Evolutionary conservation across 169 alveolate genomes (phyloP), one percentile per base, ranked within the genome.

Genomic region (Eimeria maxima): DNA sequence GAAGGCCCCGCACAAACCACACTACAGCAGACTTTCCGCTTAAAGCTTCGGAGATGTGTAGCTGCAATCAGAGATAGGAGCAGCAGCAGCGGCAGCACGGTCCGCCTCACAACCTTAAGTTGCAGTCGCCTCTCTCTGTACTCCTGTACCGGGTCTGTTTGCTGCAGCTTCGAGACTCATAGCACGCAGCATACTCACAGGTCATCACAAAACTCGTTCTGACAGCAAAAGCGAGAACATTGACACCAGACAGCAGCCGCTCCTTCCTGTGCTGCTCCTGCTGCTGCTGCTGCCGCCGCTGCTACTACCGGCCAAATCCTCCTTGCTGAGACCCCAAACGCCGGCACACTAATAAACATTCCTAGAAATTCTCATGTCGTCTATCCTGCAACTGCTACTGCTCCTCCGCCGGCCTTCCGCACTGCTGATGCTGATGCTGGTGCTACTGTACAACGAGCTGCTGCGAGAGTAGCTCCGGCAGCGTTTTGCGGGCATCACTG

Each of bases 371-470:
- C 42, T 13, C 38, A 18, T 5, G 42, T 16, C 53, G 45, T 71
- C 18, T 71, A 3, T 71, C 47, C 83, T 71, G 45, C 13, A 33
- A 53, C 53, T 71, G 83, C 83, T 71, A 63, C 74, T 63, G 74
- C 74, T 63, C 38, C 29, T 63, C 38, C 29, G 11, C 74, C 29
- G 18, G 22, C 74, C 83, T 42, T 53, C 38, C 8, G 24, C 22
- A n/a, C 14, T 42, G 53, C 83, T 71, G 83, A 50, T 71, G 83
- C 53, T 71, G 83, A 50, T 71, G 83, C 83, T 71, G 83, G n/a
- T 71, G 83, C 53, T 71, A 53, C 74, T 63, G 74, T 63, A 13
- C 74, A 2, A 11, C 42, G 29, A 4, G 74, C 29, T 18, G 74
- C 83, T 71, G 83, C n/a, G 22, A 14, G 74, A 8, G 74, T 11